These are phyloP conservation scores for Amyloporia xantha DNA, from an alignment of 768 basidiomycete genomes.

Conservation along the genomic window DNA sequence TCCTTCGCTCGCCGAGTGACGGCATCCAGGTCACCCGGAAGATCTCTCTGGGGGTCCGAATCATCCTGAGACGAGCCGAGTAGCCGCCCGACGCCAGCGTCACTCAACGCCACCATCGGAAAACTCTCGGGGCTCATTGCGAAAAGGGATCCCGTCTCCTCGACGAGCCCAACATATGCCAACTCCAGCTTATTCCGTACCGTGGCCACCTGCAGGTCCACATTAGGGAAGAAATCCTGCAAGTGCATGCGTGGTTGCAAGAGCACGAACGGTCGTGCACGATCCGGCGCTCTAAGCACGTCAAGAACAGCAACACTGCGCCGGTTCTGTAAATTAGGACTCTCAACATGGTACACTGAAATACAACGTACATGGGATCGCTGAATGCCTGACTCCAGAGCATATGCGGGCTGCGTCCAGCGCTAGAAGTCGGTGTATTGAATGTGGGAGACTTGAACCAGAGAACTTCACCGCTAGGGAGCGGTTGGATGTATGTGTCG, in stretches of 20 bases:
- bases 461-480: conserved; percentile 73
- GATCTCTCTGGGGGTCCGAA: conserved; percentile 19
- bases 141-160: conserved; percentile 67
- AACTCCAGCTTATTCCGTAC: conserved; percentile 43
- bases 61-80: conserved; percentile 31
- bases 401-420: conserved; percentile 30
- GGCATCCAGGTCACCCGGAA: conserved; percentile 37
- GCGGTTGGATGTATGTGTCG: conserved; percentile 71
- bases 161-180: conserved; percentile 78
- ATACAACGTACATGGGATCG: conserved; percentile 55
- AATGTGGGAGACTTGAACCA: conserved; percentile 50
- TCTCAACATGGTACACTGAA: background rate
- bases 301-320: conserved; percentile 79
- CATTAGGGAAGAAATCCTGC: conserved; percentile 58
- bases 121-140: conserved; percentile 80
- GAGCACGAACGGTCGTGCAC: conserved; percentile 67
- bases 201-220: conserved; percentile 25
- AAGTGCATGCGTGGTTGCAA: conserved; percentile 80
- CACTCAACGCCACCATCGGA: conserved; percentile 75
- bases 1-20: conserved; percentile 30
- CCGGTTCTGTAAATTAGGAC: background rate
- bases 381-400: conserved; percentile 58
- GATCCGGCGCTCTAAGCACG: conserved; percentile 44
- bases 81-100: conserved; percentile 21
- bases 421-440: conserved; percentile 23